Evolutionary conservation across 2,329 filamentous ascomycete genomes (phyloP), one percentile per base, ranked within the genome.

Genomic region (Pestalotiopsis sp.): DNA sequence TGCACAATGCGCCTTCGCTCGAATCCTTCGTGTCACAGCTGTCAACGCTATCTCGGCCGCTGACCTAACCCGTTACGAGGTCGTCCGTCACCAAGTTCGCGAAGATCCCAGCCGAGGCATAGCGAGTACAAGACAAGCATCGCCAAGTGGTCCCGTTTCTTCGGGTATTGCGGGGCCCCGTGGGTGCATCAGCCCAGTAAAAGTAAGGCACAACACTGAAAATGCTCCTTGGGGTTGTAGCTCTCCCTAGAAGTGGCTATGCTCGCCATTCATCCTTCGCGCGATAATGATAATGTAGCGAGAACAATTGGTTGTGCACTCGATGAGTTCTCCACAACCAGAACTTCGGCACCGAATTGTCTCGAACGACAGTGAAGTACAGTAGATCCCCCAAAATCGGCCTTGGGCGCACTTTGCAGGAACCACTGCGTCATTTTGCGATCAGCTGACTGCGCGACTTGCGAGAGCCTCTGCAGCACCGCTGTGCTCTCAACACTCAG

Each of bases 101-200:
- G 17, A 27, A 27, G 23, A 17, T 17, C 57, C 27, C 23, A 13
- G 25, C 20, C n/a, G 20, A 17, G 57, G 20, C 13, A n/a, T 14
- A 59, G 6, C 23, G n/a, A 27, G 49, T 38, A 39, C 61, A 64
- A 64, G 38, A 64, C 61, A 64, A 36, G 36, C 38, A 52, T 52
- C 45, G 45, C 45, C 45, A 52, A 52, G 45, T 52, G 45, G 45
- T 11, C 9, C 45, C 20, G 45, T 52, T 23, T 11, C 20, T 36
- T 38, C 14, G n/a, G 45, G 45, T 20, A 52, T 52, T n/a, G 45
- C 45, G 45, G 45, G 45, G 45, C 45, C 45, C 45, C 45, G 7
- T n/a, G 20, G n/a, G n/a, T 5, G 6, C 45, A n/a, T n/a, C 6
- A 6, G 45, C 13, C 41, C 41, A 17, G 41, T 13, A 13, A 7